Conservation (phyloP, 768 basidiomycete species). For the Baorangia bicolor region DNA sequence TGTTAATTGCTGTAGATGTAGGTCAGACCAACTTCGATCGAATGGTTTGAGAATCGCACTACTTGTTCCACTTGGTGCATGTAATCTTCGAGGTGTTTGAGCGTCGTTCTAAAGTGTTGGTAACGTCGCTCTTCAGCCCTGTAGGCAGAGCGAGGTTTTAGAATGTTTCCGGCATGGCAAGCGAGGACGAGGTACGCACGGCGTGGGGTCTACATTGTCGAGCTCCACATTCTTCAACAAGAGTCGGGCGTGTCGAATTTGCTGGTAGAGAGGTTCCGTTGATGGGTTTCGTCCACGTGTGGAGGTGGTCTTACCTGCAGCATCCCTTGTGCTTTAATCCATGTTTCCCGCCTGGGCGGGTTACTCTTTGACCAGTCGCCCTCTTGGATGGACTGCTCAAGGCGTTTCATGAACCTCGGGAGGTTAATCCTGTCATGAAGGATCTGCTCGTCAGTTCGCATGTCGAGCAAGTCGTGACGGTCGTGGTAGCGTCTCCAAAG, state of each 20-base stretch:
- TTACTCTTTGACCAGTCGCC: conserved; percentile 35
- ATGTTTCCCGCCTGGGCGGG: conserved; percentile 33
- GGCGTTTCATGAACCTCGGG: conserved; percentile 53
- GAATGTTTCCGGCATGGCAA: too few species aligned
- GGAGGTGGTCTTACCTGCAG: conserved; percentile 47
- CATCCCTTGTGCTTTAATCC: conserved; percentile 55
- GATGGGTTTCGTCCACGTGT: not conserved
- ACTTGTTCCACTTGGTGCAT: conserved; percentile 57
- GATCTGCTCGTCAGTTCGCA: conserved; percentile 32
- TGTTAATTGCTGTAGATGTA: conserved; percentile 37
- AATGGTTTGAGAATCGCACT: not conserved
- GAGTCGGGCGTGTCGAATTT: conserved; percentile 54
- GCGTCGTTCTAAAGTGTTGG: conserved; percentile 45
- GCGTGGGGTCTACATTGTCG: conserved; percentile 42
- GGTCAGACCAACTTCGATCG: not conserved
- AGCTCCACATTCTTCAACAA: conserved; percentile 59
- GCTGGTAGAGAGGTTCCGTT: conserved; percentile 25
- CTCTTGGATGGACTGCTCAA: conserved; percentile 52
- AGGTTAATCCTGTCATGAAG: conserved; percentile 71
- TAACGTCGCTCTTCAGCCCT: conserved; percentile 47
- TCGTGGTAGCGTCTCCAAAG: not conserved
- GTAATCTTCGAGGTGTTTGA: conserved; percentile 56
- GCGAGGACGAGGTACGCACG: conserved; percentile 36
- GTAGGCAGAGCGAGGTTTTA: not conserved
- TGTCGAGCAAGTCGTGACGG: conserved; percentile 11